Evolutionary conservation across 2,329 filamentous ascomycete genomes (phyloP), one percentile per base, ranked within the genome.

Genomic region (Aspergillus ustus): DNA sequence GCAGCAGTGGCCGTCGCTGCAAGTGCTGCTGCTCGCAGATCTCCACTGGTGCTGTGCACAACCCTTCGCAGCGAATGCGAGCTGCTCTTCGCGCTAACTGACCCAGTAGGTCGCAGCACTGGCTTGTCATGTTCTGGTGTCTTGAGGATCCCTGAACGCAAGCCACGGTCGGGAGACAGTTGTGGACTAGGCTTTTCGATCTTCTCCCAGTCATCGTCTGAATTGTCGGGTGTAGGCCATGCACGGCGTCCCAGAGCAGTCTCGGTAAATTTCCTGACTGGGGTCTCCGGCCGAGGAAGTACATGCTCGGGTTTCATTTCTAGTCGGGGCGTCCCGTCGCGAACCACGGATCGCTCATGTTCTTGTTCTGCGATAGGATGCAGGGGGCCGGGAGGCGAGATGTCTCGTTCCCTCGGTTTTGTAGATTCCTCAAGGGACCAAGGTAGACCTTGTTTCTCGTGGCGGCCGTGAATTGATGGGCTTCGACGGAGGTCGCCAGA

Each of bases 1-100:
- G 11, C 96, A 7, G 31, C 44, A 13, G 45, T 20, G 9, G 43
- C 46, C 46, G 19, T 49, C 91, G 77, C 90, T 89, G 84, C 91
- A 93, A 76, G 89, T 73, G 75, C 82, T 84, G 53, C 84, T 82
- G 70, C 59, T 44, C 66, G 64, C 22, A 67, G 54, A 61, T 67
- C 64, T 31, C 91, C 89, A 84, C 91, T 93, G 76, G 89, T 73
- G 75, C 82, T 84, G 52, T 84, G 82, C 69, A 89, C 87, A 65
- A 86, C 84, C 66, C 91, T 87, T 71, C 92, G 86, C 63, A 95
- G 84, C 52, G 90, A 65, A 46, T 63, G 61, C 9, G 61, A 52
- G 34, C 22, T 59, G 22, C 45, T 54, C 31, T 31, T 60, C n/a
- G 46, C 43, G 83, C 60, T 59, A 34, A 37, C 49, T 34, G 52